phyloP scores from a whole-genome alignment of 1,284 basidiomycete genomes.

The Vanrija humicola region DNA sequence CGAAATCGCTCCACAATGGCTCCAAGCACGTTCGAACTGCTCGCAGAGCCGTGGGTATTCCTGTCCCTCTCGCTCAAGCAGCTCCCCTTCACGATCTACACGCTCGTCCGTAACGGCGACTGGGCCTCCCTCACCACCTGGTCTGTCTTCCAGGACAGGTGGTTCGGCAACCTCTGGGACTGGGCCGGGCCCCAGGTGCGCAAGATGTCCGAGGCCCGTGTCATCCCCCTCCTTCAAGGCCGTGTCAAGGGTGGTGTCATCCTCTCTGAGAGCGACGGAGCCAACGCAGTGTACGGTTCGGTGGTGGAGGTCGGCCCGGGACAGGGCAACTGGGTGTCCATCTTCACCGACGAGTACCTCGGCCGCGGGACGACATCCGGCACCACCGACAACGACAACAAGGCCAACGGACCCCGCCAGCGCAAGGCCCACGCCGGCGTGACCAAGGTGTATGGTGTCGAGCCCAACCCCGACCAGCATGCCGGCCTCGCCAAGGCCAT shows the following conservation, averaged over 20 bases:
- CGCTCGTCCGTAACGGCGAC: not conserved
- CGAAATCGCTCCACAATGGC: too few relatives aligned
- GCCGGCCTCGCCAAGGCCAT: constrained; percentile 1
- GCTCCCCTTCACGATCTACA: constrained; percentile 6
- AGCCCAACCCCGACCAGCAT: constrained; percentile 17
- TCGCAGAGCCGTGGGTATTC: constrained; percentile 9
- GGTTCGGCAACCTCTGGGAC: constrained; percentile 15
- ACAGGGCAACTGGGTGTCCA: constrained; percentile 14
- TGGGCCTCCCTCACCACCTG: constrained; percentile 6
- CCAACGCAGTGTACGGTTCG: constrained; percentile 1
- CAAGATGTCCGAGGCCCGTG: constrained; percentile 4
- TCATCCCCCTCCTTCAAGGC: constrained; percentile 15
- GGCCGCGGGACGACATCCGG: too few relatives aligned
- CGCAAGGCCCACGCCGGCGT: too few relatives aligned
- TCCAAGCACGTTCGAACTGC: too few relatives aligned
- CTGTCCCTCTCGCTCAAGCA: constrained; percentile 4
- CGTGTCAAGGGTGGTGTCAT: constrained; percentile 8
- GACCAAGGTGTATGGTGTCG: constrained; percentile 12
- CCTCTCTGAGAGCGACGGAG: not conserved
- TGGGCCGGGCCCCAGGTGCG: constrained; percentile 9
- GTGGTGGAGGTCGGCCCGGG: constrained; percentile 19
- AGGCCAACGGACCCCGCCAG: not conserved
- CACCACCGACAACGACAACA: not conserved
- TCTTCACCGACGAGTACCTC: constrained; percentile 15
- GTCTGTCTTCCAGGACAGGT: constrained; percentile 6